Conservation (phyloP, 2,329 filamentous ascomycete genomes). For the Dactylellina drechsleri region DNA sequence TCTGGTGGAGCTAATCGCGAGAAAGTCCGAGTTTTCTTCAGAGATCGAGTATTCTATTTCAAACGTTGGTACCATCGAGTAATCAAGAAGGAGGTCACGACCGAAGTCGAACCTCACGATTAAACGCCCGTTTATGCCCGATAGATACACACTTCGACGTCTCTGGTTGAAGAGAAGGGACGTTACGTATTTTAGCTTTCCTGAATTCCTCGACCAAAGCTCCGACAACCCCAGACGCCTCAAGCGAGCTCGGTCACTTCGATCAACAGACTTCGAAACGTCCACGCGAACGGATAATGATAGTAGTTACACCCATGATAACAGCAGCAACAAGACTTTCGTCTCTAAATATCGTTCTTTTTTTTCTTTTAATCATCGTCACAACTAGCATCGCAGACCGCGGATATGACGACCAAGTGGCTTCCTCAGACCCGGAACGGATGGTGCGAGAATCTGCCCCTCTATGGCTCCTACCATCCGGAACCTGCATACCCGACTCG, state of each 20-base stretch:
- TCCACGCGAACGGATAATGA: conserved; percentile 29
- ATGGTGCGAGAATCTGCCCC: conserved; percentile 54
- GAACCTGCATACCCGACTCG: conserved; percentile 50
- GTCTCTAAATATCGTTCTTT: conserved; percentile 50
- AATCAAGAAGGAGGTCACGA: conserved; percentile 48
- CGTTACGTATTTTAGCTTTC: conserved; percentile 52
- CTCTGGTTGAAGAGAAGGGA: conserved; percentile 55
- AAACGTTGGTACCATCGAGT: conserved; percentile 49
- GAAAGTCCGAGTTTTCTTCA: conserved; percentile 45
- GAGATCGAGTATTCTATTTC: conserved; percentile 45
- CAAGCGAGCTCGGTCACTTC: conserved; percentile 48
- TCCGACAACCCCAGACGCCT: conserved; percentile 44
- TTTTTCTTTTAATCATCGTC: conserved; percentile 36
- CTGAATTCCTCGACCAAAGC: conserved; percentile 48
- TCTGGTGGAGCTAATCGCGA: conserved; percentile 18
- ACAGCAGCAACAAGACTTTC: conserved; percentile 39
- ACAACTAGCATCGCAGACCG: conserved; percentile 20
- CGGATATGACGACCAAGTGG: conserved; percentile 47
- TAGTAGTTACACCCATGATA: conserved; percentile 34
- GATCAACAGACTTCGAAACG: conserved; percentile 42
- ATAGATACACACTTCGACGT: conserved; percentile 52
- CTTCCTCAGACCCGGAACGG: conserved; percentile 46
- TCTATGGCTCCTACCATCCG: conserved; percentile 52
- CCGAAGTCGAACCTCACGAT: conserved; percentile 50
- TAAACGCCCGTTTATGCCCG: conserved; percentile 39